A percentile compares a stretch with the other conserved stretches of the same genome.
These are phyloP conservation scores for Puccinia sorghi DNA, from an alignment of 1,284 basidiomycete genomes.

Conservation along the genomic window DNA sequence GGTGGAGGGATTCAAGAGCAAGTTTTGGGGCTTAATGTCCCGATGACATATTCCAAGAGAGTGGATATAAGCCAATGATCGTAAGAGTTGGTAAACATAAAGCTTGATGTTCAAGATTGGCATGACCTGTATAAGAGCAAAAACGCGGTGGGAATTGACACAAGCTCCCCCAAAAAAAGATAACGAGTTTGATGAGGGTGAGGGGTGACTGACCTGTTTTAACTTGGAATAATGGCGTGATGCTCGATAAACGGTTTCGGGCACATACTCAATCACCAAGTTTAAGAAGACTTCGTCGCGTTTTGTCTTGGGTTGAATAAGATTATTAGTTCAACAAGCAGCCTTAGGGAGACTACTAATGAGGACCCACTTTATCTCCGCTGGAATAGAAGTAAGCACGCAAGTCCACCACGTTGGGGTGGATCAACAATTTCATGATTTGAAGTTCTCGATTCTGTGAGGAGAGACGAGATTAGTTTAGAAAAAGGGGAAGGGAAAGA, in stretches of 20 bases:
- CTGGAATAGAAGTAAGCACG: slow-evolving; percentile 99
- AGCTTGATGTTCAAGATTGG: slow-evolving; percentile 99
- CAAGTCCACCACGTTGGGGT: slow-evolving; percentile 97
- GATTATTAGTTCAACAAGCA: slow-evolving; percentile 13
- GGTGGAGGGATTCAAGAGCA: slow-evolving; percentile 92
- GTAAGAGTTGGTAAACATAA: slow-evolving; percentile 96
- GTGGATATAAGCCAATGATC: slow-evolving; percentile 96
- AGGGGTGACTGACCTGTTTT: slow-evolving; percentile 68
- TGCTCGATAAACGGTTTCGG: slow-evolving; percentile 98
- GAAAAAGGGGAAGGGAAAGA: slow-evolving; percentile 24
- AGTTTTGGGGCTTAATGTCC: slow-evolving; percentile 99
- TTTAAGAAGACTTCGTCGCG: slow-evolving; percentile 99
- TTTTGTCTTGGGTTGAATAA: slow-evolving; percentile 61
- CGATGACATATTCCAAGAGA: slow-evolving; percentile 86
- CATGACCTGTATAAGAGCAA: no score
- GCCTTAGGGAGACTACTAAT: no score
- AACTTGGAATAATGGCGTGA: slow-evolving; percentile 98
- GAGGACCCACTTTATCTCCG: slow-evolving; percentile 99
- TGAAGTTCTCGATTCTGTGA: slow-evolving; percentile 95
- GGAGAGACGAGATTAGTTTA: slow-evolving; percentile 31
- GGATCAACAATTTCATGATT: slow-evolving; percentile 96
- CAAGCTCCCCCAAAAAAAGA: no score
- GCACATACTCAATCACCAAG: slow-evolving; percentile 97
- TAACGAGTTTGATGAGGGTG: not conserved
- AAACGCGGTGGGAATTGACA: no score